phyloP scores from a whole-genome alignment of 2,329 filamentous ascomycete genomes.

The Aureobasidium subglaciale region DNA sequence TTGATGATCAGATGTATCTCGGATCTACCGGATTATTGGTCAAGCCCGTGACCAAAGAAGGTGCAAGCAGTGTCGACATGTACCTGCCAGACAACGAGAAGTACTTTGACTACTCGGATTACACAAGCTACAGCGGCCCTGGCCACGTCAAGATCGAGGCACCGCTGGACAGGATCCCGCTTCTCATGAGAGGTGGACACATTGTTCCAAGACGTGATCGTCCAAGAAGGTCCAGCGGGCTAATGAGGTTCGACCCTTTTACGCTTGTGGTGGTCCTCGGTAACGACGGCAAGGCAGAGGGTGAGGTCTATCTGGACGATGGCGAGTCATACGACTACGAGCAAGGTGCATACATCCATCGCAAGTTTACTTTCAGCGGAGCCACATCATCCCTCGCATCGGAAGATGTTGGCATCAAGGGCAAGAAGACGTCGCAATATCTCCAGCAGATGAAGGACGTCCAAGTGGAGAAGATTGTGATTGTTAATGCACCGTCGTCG shows the following conservation, averaged over 20 bases:
- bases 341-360: constrained; percentile 80
- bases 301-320: constrained; percentile 85
- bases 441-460: constrained; percentile 73
- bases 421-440: constrained; percentile 63
- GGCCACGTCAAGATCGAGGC: constrained; percentile 68
- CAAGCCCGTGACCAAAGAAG: constrained; percentile 80
- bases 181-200: constrained; percentile 89
- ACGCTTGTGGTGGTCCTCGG: constrained; percentile 74
- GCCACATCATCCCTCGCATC: constrained; percentile 56
- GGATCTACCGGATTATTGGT: constrained; percentile 83
- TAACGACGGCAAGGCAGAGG: constrained; percentile 64
- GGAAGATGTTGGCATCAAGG: constrained; percentile 53
- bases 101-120: constrained; percentile 96
- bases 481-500: constrained; percentile 67
- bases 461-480: constrained; percentile 71
- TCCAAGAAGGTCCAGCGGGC: constrained; percentile 72
- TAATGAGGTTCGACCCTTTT: constrained; percentile 94
- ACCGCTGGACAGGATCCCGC: constrained; percentile 76
- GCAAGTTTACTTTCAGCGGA: constrained; percentile 61
- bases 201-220: constrained; percentile 85
- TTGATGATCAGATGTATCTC: constrained; percentile 92
- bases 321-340: constrained; percentile 88
- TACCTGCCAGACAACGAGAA: constrained; percentile 83
- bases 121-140: constrained; percentile 64
- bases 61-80: constrained; percentile 63